Conservation (phyloP, 176 grass and related monocot genomes). For the Pontederia paniculata region DNA sequence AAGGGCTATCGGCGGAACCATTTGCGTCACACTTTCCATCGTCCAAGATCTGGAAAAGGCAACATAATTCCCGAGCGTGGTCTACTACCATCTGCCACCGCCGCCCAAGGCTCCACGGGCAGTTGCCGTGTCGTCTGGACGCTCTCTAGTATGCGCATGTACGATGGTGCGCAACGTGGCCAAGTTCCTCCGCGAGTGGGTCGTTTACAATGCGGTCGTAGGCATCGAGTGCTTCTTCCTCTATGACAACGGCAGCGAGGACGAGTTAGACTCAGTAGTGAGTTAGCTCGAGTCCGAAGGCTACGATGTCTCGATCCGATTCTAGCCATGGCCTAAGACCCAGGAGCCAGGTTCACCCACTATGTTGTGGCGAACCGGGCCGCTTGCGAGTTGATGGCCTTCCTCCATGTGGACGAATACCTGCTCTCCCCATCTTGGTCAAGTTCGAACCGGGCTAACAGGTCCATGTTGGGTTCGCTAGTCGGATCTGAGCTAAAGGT, state of each 20-base stretch:
- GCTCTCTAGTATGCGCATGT: constrained; percentile 34
- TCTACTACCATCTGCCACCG: constrained; percentile 22
- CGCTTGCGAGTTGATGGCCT: constrained; percentile 48
- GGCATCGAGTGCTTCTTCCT: constrained; percentile 4
- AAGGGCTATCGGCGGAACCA: background rate
- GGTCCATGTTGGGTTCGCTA: constrained; percentile 36
- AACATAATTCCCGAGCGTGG: constrained; percentile 32
- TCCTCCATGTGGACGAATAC: constrained; percentile 78
- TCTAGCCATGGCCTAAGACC: constrained; percentile 68
- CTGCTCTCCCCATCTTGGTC: constrained; percentile 31
- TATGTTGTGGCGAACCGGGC: constrained; percentile 20
- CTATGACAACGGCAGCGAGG: constrained; percentile 25
- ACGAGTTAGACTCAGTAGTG: constrained; percentile 24
- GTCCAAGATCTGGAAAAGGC: background rate
- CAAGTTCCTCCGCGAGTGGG: constrained; percentile 7
- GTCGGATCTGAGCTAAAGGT: background rate
- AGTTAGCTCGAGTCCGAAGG: constrained; percentile 10
- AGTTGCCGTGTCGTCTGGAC: background rate
- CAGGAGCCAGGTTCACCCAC: constrained; percentile 64
- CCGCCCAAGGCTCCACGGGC: background rate
- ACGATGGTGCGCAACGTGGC: constrained; percentile 36
- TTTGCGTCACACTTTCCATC: constrained; percentile 20
- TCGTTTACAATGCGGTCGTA: background rate
- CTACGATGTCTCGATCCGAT: constrained; percentile 11
- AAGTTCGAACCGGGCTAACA: background rate